phyloP scores from a whole-genome alignment of 768 basidiomycete genomes.

The Hygrocybe coccinea region DNA sequence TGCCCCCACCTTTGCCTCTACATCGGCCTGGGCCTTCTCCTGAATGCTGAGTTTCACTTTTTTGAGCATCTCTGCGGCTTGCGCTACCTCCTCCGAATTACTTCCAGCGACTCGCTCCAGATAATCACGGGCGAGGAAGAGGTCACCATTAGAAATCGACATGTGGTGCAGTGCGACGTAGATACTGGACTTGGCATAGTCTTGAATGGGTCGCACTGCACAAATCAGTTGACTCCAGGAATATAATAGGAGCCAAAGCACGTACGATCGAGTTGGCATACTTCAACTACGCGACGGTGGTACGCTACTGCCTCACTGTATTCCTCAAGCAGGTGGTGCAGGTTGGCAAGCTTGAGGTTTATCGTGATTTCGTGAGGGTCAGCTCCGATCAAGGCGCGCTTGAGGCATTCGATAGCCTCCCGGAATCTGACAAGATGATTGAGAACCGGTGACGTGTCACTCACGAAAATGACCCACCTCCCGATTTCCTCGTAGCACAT shows the following conservation, averaged over 20 bases:
- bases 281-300: constrained; percentile 75
- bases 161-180: constrained; percentile 81
- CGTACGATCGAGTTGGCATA: constrained; percentile 58
- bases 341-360: constrained; percentile 66
- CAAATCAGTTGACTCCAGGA: constrained; percentile 16
- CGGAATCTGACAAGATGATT: constrained; percentile 47
- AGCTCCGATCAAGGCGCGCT: constrained; percentile 80
- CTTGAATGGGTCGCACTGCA: constrained; percentile 62
- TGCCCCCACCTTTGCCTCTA: constrained; percentile 9
- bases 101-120: constrained; percentile 69
- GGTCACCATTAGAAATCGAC: constrained; percentile 53
- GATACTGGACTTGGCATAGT: constrained; percentile 80
- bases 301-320: constrained; percentile 65
- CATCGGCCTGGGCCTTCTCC: constrained; percentile 19
- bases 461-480: constrained; percentile 47
- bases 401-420: constrained; percentile 89
- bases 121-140: constrained; percentile 67
- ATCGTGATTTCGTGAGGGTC: constrained; percentile 73
- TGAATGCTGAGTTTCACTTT: constrained; percentile 40
- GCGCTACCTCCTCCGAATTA: constrained; percentile 76
- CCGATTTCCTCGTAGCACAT: constrained; percentile 91
- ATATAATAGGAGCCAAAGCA: constrained; percentile 23
- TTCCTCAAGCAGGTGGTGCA: constrained; percentile 66
- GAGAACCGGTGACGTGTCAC: background rate
- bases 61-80: constrained; percentile 69